phyloP scores from a whole-genome alignment of 2,329 filamentous ascomycete species.

The Magnaporthales sp. region DNA sequence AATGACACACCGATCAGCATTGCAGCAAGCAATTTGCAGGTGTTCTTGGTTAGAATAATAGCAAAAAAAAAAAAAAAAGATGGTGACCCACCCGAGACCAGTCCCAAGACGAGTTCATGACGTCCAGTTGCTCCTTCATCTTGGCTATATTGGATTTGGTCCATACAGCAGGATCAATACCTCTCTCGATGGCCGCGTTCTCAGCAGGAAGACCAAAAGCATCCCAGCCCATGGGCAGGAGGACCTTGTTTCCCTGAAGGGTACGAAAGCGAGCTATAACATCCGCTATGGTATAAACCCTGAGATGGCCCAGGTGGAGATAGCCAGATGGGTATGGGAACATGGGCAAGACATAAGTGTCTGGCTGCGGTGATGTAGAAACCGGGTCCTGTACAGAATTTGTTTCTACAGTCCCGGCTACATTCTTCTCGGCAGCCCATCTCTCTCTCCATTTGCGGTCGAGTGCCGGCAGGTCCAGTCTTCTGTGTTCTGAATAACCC shows the following conservation, averaged over 20 bases:
- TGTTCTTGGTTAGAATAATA: neutral
- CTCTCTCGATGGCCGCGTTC: slow-evolving; percentile 80
- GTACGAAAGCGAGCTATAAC: slow-evolving; percentile 68
- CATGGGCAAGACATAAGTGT: slow-evolving; percentile 76
- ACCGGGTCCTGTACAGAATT: slow-evolving; percentile 8
- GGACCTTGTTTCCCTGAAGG: slow-evolving; percentile 65
- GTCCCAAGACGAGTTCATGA: slow-evolving; percentile 76
- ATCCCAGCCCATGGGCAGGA: slow-evolving; percentile 94
- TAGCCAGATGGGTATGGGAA: slow-evolving; percentile 87
- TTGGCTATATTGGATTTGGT: slow-evolving; percentile 70
- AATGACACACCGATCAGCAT: neutral
- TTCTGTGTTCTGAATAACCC: slow-evolving; percentile 24
- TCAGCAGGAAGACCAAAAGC: slow-evolving; percentile 86
- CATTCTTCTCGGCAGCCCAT: slow-evolving; percentile 26
- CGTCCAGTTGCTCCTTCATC: slow-evolving; percentile 74
- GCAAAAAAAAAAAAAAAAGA: neutral
- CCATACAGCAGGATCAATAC: slow-evolving; percentile 70
- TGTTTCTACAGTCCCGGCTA: slow-evolving; percentile 3
- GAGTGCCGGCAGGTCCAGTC: slow-evolving; percentile 37
- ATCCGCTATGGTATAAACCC: slow-evolving; percentile 87
- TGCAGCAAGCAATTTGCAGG: neutral
- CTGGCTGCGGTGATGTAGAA: slow-evolving; percentile 15
- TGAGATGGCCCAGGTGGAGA: slow-evolving; percentile 77
- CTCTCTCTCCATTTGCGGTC: slow-evolving; percentile 43
- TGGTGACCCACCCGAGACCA: slow-evolving; percentile 63